These are phyloP conservation scores for Mycosphaerella sp. DNA, from an alignment of 2,329 filamentous ascomycete genomes.

Conservation along the genomic window DNA sequence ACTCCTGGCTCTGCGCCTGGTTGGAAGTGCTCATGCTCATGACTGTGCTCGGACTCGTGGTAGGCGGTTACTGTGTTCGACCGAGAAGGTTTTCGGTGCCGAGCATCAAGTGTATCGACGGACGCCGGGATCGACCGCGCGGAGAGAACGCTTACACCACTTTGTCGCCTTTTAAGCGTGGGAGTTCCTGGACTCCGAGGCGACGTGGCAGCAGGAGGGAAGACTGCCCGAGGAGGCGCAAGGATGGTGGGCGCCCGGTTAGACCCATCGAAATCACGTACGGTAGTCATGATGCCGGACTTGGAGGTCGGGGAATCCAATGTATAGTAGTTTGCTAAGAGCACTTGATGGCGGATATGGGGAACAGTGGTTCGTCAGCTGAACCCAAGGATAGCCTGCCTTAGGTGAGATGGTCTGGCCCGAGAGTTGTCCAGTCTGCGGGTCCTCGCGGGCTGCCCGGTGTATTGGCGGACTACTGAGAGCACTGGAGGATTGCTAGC, in stretches of 20 bases:
- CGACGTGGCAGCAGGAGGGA: background rate
- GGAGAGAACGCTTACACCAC: slow-evolving; percentile 11
- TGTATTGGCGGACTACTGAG: too few species aligned
- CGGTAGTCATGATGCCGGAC: slow-evolving; percentile 4
- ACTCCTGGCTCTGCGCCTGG: slow-evolving; percentile 48
- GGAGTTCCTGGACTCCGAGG: slow-evolving; percentile 3
- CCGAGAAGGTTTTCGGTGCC: slow-evolving; percentile 25
- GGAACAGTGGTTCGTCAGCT: background rate
- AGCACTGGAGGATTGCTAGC: too few species aligned
- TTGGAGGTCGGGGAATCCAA: background rate
- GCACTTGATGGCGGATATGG: background rate
- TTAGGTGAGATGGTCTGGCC: background rate
- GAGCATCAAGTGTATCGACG: slow-evolving; percentile 5
- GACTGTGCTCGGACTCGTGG: slow-evolving; percentile 25
- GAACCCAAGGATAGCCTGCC: background rate
- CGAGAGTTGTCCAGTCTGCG: background rate
- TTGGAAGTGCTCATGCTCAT: slow-evolving; percentile 35
- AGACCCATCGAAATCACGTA: slow-evolving; percentile 13
- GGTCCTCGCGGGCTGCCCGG: background rate
- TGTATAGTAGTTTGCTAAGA: background rate
- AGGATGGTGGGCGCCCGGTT: slow-evolving; percentile 5
- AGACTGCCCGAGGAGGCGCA: background rate
- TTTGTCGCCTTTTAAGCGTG: background rate
- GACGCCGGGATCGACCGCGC: slow-evolving; percentile 14
- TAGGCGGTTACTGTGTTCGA: slow-evolving; percentile 45